A percentile compares a stretch with the other conserved stretches of the same genome.
Evolutionary conservation across 371 early-diverging fungal genomes (phyloP).

Genomic region (Actinomucor elegans): DNA sequence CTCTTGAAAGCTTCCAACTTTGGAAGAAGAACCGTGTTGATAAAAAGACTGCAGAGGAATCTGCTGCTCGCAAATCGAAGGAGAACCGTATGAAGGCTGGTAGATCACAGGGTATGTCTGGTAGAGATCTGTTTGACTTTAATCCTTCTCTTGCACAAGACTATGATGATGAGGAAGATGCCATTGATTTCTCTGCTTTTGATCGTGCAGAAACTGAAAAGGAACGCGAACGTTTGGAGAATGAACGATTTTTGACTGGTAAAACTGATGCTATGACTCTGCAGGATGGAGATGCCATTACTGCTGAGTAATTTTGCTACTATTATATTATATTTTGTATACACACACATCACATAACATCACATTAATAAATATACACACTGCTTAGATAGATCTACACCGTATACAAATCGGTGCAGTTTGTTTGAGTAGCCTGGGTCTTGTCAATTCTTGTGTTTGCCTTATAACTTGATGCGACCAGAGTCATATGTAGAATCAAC

Average conservation of each 20-base stretch:
- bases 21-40: constrained; percentile 94
- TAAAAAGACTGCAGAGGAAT: constrained; percentile 72
- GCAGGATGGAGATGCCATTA: constrained; percentile 10
- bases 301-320: not conserved
- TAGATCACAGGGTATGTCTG: constrained; percentile 90
- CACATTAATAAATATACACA: too few relatives aligned
- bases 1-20: constrained; percentile 87
- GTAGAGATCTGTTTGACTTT: constrained; percentile 97
- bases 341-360: not conserved
- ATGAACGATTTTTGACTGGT: constrained; percentile 29
- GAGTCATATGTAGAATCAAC: too few relatives aligned
- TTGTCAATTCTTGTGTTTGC: too few relatives aligned
- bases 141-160: constrained; percentile 87
- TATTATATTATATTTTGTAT: not conserved
- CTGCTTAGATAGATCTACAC: too few relatives aligned
- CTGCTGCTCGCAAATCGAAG: constrained; percentile 73
- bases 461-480: too few relatives aligned
- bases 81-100: constrained; percentile 92
- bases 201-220: constrained; percentile 50
- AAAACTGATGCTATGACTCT: constrained; percentile 28
- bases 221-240: constrained; percentile 40
- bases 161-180: constrained; percentile 78
- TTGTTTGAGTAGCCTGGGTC: too few relatives aligned
- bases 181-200: constrained; percentile 59
- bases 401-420: too few relatives aligned